Conservation (phyloP, 148 eudicot species). For the Camellia japonica region DNA sequence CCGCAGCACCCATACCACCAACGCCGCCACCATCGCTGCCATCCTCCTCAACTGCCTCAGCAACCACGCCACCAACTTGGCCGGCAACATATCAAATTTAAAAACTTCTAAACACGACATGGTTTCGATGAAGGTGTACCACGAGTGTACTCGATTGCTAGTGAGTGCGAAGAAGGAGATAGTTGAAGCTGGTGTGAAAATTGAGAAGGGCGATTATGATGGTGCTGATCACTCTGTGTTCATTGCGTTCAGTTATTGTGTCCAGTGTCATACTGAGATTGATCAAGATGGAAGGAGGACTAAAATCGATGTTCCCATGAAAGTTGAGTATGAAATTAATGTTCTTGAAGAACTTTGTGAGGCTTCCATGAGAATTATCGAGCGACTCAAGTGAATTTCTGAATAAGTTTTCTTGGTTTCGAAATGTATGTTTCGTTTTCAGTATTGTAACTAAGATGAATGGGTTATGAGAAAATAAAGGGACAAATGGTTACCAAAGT, state of each 20-base stretch:
- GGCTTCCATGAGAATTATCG: constrained; percentile 5
- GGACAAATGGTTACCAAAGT: too few relatives aligned
- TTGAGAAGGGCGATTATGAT: neutral
- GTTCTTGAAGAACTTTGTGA: constrained; percentile 1
- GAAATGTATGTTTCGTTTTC: neutral
- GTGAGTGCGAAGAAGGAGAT: neutral
- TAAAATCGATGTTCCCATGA: neutral
- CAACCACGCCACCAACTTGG: neutral
- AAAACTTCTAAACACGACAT: neutral
- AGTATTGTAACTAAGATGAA: neutral
- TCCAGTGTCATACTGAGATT: neutral
- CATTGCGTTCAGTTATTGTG: neutral
- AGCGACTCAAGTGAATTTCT: neutral
- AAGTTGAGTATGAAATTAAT: neutral
- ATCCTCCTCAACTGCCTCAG: neutral
- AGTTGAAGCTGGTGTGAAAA: neutral
- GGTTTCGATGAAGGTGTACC: neutral
- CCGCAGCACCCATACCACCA: neutral
- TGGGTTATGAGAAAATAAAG: neutral
- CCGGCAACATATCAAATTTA: neutral
- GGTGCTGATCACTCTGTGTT: neutral
- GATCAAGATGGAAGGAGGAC: neutral
- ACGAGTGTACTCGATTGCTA: neutral
- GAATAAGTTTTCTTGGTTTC: neutral
- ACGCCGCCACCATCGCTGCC: neutral